A percentile compares a stretch with the other conserved stretches of the same genome.
Conservation (phyloP, 306 rosid species). For the Prosopis cineraria region DNA sequence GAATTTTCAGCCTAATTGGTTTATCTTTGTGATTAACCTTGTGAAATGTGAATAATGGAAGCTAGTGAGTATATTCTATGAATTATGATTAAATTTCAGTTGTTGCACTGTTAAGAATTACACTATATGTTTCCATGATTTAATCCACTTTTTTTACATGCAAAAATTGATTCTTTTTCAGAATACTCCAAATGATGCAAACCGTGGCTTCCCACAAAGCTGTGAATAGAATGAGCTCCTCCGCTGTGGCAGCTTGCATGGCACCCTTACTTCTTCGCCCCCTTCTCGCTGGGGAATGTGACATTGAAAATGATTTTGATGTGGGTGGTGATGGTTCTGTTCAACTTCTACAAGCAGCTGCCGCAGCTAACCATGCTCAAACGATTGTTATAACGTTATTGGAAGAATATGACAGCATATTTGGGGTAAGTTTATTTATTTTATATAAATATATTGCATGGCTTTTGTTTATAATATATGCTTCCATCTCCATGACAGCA, state of each 20-base stretch:
- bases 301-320: slow-evolving; percentile 64
- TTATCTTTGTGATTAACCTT: neutral
- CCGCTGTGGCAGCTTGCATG: slow-evolving; percentile 87
- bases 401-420: slow-evolving; percentile 62
- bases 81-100: neutral
- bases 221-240: slow-evolving; percentile 73
- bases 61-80: neutral
- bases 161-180: slow-evolving; percentile 34
- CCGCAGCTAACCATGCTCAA: slow-evolving; percentile 85
- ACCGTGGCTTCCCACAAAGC: slow-evolving; percentile 58
- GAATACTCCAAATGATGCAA: slow-evolving; percentile 79
- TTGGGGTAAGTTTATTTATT: slow-evolving; percentile 56
- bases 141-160: neutral
- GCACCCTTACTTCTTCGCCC: slow-evolving; percentile 85
- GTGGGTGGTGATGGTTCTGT: slow-evolving; percentile 69
- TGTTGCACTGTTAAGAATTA: neutral
- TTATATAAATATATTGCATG: neutral
- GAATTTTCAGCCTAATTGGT: neutral
- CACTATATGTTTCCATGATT: neutral
- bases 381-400: slow-evolving; percentile 67
- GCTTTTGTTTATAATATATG: slow-evolving; percentile 24
- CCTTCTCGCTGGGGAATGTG: slow-evolving; percentile 74
- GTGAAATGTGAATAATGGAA: neutral
- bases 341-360: slow-evolving; percentile 79
- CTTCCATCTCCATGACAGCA: neutral